Evolutionary conservation across 495 filamentous ascomycete genomes (phyloP).

Genomic region (Filosporella fistucella): DNA sequence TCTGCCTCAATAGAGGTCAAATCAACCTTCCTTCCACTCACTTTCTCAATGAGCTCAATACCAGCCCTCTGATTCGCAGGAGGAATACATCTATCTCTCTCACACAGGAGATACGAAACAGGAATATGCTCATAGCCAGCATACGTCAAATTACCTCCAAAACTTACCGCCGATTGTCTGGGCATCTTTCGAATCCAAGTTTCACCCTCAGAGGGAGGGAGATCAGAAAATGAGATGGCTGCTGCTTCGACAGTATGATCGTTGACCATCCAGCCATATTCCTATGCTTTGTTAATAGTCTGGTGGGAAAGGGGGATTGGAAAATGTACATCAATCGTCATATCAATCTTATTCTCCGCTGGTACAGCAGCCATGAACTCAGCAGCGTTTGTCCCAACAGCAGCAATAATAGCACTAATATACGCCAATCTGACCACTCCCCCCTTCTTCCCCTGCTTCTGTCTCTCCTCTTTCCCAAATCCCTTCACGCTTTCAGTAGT

Average conservation of each 20-base stretch:
- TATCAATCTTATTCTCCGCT: slow-evolving; percentile 1
- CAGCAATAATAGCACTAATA: slow-evolving; percentile 25
- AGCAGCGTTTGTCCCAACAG: slow-evolving; percentile 12
- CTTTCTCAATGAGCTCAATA: slow-evolving; percentile 29
- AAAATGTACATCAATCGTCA: slow-evolving; percentile 21
- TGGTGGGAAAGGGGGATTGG: background rate
- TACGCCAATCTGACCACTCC: slow-evolving; percentile 38
- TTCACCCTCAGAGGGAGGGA: slow-evolving; percentile 6
- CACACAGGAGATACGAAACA: slow-evolving; percentile 43
- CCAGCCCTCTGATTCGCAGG: slow-evolving; percentile 28
- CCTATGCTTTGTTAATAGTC: slow-evolving; percentile 13
- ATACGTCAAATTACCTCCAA: slow-evolving; percentile 29
- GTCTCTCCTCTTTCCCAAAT: slow-evolving; percentile 33
- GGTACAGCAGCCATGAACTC: slow-evolving; percentile 6
- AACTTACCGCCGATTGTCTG: slow-evolving; percentile 27
- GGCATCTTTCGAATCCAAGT: slow-evolving; percentile 9
- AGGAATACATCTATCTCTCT: slow-evolving; percentile 36
- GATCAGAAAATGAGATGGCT: slow-evolving; percentile 20
- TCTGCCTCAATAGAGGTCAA: slow-evolving; percentile 24
- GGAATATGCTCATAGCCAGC: slow-evolving; percentile 43
- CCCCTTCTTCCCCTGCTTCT: slow-evolving; percentile 31
- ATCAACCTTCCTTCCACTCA: slow-evolving; percentile 30
- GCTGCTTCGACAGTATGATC: slow-evolving; percentile 6
- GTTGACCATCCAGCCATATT: slow-evolving; percentile 23
- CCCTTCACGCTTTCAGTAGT: slow-evolving; percentile 23